A percentile compares a stretch with the other conserved stretches of the same genome.
Conservation (phyloP, 2,329 filamentous ascomycete species). For the Fusarium sp. region DNA sequence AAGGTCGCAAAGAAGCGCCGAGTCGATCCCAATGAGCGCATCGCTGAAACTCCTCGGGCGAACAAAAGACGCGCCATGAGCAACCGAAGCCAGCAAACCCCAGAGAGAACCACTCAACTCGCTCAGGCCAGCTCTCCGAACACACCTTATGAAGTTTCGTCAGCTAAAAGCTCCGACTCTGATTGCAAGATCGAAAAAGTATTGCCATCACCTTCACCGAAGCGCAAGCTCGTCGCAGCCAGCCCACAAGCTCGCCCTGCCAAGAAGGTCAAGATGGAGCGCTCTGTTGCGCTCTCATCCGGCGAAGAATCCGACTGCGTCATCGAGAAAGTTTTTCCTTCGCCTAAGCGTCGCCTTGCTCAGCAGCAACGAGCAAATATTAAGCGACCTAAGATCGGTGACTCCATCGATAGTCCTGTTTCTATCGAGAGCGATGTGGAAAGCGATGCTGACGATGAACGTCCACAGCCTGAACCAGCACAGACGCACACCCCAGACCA, state of each 20-base stretch:
- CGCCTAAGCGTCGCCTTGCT: conserved; percentile 18
- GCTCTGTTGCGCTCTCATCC: background rate
- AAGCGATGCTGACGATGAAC: conserved; percentile 16
- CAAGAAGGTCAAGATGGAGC: conserved; percentile 19
- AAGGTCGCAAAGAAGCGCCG: background rate
- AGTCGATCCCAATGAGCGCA: background rate
- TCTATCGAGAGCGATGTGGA: background rate
- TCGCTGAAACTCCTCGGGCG: conserved; percentile 16
- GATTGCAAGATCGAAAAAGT: conserved; percentile 34
- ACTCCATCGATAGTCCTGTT: background rate
- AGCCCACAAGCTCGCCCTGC: conserved; percentile 5
- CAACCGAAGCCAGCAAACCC: conserved; percentile 1
- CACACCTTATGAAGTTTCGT: conserved; percentile 39
- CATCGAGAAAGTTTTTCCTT: conserved; percentile 32
- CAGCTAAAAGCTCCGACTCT: conserved; percentile 30
- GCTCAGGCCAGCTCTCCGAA: conserved; percentile 29
- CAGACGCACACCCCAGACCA: conserved; percentile 1
- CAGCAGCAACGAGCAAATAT: background rate
- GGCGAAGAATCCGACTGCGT: conserved; percentile 35
- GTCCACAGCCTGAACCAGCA: background rate
- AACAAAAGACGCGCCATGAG: background rate
- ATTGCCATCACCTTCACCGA: conserved; percentile 10
- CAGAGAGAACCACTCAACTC: conserved; percentile 3
- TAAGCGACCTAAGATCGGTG: conserved; percentile 33
- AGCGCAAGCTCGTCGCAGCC: conserved; percentile 24